phyloP scores from a whole-genome alignment of 2,329 filamentous ascomycete genomes.

The Chaetomium strumarium region DNA sequence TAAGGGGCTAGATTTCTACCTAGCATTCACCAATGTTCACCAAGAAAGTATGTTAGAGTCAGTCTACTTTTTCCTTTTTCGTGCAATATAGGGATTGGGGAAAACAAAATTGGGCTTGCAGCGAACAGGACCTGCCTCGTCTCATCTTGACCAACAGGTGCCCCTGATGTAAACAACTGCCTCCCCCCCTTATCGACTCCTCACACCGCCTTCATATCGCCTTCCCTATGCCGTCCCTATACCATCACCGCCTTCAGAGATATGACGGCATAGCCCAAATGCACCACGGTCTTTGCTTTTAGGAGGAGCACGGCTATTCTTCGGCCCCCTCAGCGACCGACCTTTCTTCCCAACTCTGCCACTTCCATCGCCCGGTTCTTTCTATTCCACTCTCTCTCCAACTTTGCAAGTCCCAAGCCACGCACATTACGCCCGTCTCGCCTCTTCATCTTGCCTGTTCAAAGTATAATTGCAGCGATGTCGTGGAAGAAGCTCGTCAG shows the following conservation, averaged over 20 bases:
- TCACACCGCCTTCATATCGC: not conserved
- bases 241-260: not conserved
- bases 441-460: slow-evolving; percentile 1
- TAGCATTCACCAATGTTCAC: slow-evolving; percentile 7
- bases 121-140: slow-evolving; percentile 6
- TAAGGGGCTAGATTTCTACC: slow-evolving; percentile 35
- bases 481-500: slow-evolving; percentile 6
- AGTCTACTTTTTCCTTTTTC: slow-evolving; percentile 12
- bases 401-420: not conserved
- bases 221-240: not conserved
- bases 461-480: not conserved
- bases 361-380: not conserved
- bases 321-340: not conserved
- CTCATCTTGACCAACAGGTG: not conserved
- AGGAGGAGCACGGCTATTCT: not conserved
- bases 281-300: not conserved
- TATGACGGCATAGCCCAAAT: not conserved
- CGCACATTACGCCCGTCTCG: too few relatives aligned
- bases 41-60: slow-evolving; percentile 19
- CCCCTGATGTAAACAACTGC: too few relatives aligned
- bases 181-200: not conserved
- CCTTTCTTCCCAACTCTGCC: not conserved
- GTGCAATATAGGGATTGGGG: slow-evolving; percentile 13
- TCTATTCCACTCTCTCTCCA: not conserved
- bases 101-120: slow-evolving; percentile 14